Base-by-base conservation (phyloP, 2,329 filamentous ascomycete species). In the Alternaria arbusti region DNA sequence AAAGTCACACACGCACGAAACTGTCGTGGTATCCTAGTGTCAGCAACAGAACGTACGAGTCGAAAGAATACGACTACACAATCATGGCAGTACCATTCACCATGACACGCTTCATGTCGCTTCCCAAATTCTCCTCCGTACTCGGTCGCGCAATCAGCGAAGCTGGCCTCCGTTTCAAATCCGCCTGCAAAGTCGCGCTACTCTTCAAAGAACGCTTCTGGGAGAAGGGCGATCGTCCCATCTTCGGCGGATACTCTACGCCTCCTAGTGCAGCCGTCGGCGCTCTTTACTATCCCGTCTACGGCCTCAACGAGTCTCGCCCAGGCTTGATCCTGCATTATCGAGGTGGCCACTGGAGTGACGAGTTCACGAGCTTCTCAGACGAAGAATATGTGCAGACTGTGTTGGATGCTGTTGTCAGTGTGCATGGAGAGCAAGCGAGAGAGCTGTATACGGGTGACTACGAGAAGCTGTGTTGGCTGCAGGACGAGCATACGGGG, bases 61-160 rank as follows among this genome's bases (percentile, higher is more conserved):
- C 55, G 11, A 57, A 57, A 50, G 55, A 57, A 2, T 57, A 50
- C 55, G 45, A 40, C 15, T 57, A 49, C 45, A 57, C 55, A 6
- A 50, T 50, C 44, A 49, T 57, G 44, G 55, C 55, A 22, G 44
- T 49, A 1, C 55, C 55, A 11, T 57, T 57, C 26, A 49, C 55
- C 44, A 57, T 57, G 55, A 57, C 55, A 20, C 55, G 55, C 28
- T 57, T 57, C 44, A 57, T 57, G 55, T 20, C 13, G 12, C 55
- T 57, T 17, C 55, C 44, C 2, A 49, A 47, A 13, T 57, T 50
- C 44, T 57, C 55, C 28, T 57, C 55, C 15, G 55, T 57, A 15
- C 55, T 57, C 23, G n/a, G n/a, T 22, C 55, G 55, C 20, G 44
- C 55, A 1, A 57, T 36, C 17, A 40, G 55, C 55, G 55, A 49